Base-by-base conservation (phyloP, 768 basidiomycete species). In the Panaeolus papilionaceus region DNA sequence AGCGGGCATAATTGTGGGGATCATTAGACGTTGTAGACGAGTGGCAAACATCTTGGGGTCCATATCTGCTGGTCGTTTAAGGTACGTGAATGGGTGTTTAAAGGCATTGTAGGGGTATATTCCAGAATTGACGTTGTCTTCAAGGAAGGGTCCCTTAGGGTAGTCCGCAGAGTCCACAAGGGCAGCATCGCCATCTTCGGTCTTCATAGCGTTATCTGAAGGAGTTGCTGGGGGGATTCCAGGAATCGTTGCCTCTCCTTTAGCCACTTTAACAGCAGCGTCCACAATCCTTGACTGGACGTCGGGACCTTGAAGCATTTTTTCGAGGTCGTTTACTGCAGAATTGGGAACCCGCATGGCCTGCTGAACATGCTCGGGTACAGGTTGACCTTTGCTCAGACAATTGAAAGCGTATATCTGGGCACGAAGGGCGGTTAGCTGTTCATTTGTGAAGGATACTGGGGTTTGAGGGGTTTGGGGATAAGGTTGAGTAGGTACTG, bases 91-190 rank as follows among this genome's bases (percentile, higher is more conserved):
- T 12, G 96, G 96, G 72, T 95, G 88, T 37, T 87, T 85, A 75
- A 89, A 96, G 20, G 96, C 91, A 76, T 97, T 97, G 82, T 96
- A 96, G 2, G 96, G 96, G 73, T 96, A 95, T 67, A 96, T 90
- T 45, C 88, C 87, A 0, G 94, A 95, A 66, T 87, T 83, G 64
- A 86, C 81, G 75, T 96, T 88, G 75, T 92, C 92, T 68, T 97
- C 95, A 38, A 93, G 82, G 78, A 89, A 90, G 5, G 89, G 88
- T 0, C 89, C 91, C 69, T 91, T 91, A 28, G 93, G 90, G 58
- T 90, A 75, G 69, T 92, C 88, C 2, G 85, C 80, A 9, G 85
- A 79, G 64, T 89, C 85, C 6, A 87, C 78, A 40, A 83, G 75
- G 7, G 79, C 69, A 0, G 76, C 69, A 12, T 82, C 78, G 11